Evolutionary conservation across 2,329 filamentous ascomycete genomes (phyloP).

Genomic region (Fusarium buxicola): DNA sequence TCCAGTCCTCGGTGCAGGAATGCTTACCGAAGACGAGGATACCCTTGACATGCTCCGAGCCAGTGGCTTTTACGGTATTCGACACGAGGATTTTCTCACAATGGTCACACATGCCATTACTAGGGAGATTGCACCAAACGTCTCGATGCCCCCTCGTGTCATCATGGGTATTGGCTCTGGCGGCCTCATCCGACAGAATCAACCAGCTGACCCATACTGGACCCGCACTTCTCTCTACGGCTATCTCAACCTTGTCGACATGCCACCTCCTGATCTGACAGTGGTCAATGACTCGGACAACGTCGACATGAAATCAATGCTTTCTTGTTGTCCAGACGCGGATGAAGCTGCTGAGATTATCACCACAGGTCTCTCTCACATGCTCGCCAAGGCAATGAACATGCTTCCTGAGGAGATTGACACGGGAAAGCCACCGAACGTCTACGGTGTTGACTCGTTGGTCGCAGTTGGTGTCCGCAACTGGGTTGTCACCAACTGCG

Average conservation of each 20-base stretch:
- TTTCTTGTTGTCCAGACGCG: constrained; percentile 46
- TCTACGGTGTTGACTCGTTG: constrained; percentile 65
- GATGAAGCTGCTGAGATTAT: constrained; percentile 51
- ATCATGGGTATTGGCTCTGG: constrained; percentile 67
- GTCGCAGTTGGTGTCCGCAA: constrained; percentile 65
- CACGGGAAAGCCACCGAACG: constrained; percentile 52
- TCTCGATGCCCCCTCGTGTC: constrained; percentile 58
- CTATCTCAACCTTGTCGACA: constrained; percentile 61
- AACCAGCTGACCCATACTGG: constrained; percentile 66
- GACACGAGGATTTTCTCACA: constrained; percentile 61
- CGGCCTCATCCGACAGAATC: constrained; percentile 64
- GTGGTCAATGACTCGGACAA: constrained; percentile 26
- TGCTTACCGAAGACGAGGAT: constrained; percentile 62
- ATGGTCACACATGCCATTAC: constrained; percentile 61
- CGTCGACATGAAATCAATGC: constrained; percentile 49
- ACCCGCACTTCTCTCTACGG: constrained; percentile 61
- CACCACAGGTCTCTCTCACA: constrained; percentile 51
- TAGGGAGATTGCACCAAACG: constrained; percentile 44
- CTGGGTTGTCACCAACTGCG: constrained; percentile 60
- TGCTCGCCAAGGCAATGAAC: constrained; percentile 60
- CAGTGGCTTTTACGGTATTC: constrained; percentile 66
- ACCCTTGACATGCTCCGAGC: constrained; percentile 61
- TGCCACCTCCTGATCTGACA: constrained; percentile 49
- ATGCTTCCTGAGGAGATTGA: constrained; percentile 60
- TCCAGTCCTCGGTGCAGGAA: constrained; percentile 64